phyloP scores from a whole-genome alignment of 2,329 filamentous ascomycete genomes.

The Lachnellula suecica region DNA sequence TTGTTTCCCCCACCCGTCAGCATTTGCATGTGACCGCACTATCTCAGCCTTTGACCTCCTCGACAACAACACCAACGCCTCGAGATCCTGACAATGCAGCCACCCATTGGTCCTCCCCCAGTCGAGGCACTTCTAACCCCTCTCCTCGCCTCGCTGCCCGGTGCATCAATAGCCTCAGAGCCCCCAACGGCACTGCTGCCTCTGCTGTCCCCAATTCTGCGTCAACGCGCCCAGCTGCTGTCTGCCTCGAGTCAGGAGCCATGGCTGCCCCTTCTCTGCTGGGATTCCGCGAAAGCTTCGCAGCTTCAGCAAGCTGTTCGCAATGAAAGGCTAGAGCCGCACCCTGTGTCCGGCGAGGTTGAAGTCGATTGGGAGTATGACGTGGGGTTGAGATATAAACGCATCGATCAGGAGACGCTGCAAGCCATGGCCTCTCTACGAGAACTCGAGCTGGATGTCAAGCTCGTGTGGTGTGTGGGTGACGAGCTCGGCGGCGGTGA shows the following conservation, averaged over 20 bases:
- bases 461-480: slow-evolving; percentile 67
- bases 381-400: slow-evolving; percentile 59
- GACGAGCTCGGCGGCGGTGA: slow-evolving; percentile 54
- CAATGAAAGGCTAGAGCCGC: slow-evolving; percentile 69
- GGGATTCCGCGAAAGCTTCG: slow-evolving; percentile 52
- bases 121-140: slow-evolving; percentile 50
- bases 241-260: slow-evolving; percentile 58
- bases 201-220: slow-evolving; percentile 63
- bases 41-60: too few relatives aligned
- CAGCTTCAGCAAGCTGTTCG: slow-evolving; percentile 61
- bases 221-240: slow-evolving; percentile 66
- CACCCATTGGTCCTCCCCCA: slow-evolving; percentile 43
- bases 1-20: background rate
- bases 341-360: slow-evolving; percentile 77
- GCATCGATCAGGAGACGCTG: slow-evolving; percentile 74
- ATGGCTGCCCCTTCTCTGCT: slow-evolving; percentile 74
- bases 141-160: slow-evolving; percentile 58
- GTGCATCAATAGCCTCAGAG: slow-evolving; percentile 56
- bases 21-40: slow-evolving; percentile 6
- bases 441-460: slow-evolving; percentile 62
- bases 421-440: slow-evolving; percentile 63
- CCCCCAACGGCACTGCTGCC: slow-evolving; percentile 58
- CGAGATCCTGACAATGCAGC: slow-evolving; percentile 18
- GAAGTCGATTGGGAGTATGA: slow-evolving; percentile 70
- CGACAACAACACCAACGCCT: background rate